A percentile compares a stretch with the other conserved stretches of the same genome.
These are phyloP conservation scores for Chrysanthemum lavandulifolium DNA, from an alignment of 129 eudicot species.

Conservation along the genomic window DNA sequence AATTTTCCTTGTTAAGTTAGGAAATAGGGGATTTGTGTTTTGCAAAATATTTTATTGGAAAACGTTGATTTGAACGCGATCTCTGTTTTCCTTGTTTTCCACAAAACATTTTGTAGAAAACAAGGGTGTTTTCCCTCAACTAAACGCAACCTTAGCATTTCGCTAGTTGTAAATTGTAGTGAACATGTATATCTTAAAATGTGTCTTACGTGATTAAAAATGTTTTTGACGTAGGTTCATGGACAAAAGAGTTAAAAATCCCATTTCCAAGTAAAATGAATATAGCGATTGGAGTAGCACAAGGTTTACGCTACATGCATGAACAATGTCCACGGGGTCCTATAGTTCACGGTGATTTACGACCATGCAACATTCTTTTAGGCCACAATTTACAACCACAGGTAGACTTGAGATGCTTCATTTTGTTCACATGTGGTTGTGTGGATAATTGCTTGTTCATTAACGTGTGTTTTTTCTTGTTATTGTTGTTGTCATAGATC, in stretches of 20 bases:
- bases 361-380: slow-evolving; percentile 37
- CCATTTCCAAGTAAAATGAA: slow-evolving; percentile 35
- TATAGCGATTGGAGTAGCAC: slow-evolving; percentile 46
- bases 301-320: slow-evolving; percentile 57
- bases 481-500: slow-evolving; percentile 29
- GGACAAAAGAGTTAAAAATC: slow-evolving; percentile 28
- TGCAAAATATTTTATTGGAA: too few relatives aligned
- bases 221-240: slow-evolving; percentile 26
- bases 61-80: too few relatives aligned
- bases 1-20: too few relatives aligned
- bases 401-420: slow-evolving; percentile 22
- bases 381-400: slow-evolving; percentile 40
- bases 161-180: too few relatives aligned
- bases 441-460: neutral
- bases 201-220: neutral
- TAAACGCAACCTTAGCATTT: too few relatives aligned
- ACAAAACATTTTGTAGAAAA: too few relatives aligned
- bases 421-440: neutral
- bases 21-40: too few relatives aligned
- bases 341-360: slow-evolving; percentile 40
- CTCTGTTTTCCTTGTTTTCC: too few relatives aligned
- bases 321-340: slow-evolving; percentile 48
- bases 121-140: too few relatives aligned
- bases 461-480: slow-evolving; percentile 1
- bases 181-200: too few relatives aligned